Conservation (phyloP, 1,284 basidiomycete genomes). For the Apiotrichum sp. region DNA sequence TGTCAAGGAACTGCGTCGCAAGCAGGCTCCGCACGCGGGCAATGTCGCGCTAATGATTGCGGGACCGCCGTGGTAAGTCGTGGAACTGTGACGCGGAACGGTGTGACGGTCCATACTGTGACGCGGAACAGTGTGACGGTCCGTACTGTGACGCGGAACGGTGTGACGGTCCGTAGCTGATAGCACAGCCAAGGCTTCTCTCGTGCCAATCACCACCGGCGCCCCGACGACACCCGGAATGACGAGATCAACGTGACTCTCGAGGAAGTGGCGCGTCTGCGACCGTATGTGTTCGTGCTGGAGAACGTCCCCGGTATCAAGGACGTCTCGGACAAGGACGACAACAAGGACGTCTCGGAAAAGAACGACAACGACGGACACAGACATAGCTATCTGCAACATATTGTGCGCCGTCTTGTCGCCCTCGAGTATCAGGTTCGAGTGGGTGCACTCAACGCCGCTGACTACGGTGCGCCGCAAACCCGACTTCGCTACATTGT, state of each 20-base stretch:
- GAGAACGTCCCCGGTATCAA: constrained; percentile 29
- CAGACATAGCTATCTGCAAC: neutral
- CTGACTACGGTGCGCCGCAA: constrained; percentile 30
- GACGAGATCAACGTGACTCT: constrained; percentile 21
- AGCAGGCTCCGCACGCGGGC: neutral
- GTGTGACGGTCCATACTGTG: too few species aligned
- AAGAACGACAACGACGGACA: neutral
- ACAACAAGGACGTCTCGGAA: neutral
- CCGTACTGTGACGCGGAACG: neutral
- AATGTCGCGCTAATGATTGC: constrained; percentile 16
- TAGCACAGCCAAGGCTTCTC: constrained; percentile 28
- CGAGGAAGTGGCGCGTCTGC: constrained; percentile 15
- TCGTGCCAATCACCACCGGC: constrained; percentile 18
- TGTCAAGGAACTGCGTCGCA: neutral
- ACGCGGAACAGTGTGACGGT: neutral
- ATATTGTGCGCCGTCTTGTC: constrained; percentile 15
- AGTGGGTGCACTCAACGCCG: constrained; percentile 22
- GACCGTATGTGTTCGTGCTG: constrained; percentile 24
- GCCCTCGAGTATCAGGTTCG: constrained; percentile 25
- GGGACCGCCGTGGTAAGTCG: constrained; percentile 29
- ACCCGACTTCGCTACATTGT: constrained; percentile 27
- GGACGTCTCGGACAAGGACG: constrained; percentile 14
- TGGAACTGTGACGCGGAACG: neutral
- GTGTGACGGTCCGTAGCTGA: too few species aligned
- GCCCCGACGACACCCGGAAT: constrained; percentile 18